Evolutionary conservation across 352 stramenopile genomes (phyloP).

Genomic region (Globisporangium perplexum): DNA sequence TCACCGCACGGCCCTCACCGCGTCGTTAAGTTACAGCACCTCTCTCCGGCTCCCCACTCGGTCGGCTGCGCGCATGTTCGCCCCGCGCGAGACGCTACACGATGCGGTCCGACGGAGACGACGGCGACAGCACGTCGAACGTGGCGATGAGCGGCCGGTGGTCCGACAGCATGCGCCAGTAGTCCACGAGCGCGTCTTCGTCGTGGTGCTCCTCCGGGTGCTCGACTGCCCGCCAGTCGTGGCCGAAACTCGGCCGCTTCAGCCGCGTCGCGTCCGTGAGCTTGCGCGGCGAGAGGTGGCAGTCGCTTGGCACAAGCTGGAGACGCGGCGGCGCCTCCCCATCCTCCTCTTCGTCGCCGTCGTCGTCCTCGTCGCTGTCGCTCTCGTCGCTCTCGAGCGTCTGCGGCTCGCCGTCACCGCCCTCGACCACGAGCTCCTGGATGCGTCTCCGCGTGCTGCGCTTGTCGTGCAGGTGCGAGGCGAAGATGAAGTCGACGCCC

Average conservation of each 20-base stretch:
- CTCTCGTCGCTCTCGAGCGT: neutral
- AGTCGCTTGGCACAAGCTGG: conserved; percentile 47
- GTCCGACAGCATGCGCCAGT: conserved; percentile 81
- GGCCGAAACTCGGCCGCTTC: conserved; percentile 72
- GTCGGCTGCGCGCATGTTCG: too few species aligned
- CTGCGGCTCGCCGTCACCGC: neutral
- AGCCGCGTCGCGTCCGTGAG: conserved; percentile 62
- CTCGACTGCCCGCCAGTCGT: conserved; percentile 52
- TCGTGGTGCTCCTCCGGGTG: conserved; percentile 36
- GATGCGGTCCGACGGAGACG: neutral
- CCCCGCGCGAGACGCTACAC: too few species aligned
- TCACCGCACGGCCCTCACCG: neutral
- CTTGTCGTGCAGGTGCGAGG: conserved; percentile 31
- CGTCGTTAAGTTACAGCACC: conserved; percentile 1
- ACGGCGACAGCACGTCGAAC: conserved; percentile 35
- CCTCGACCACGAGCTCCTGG: neutral
- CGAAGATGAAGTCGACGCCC: conserved; percentile 85
- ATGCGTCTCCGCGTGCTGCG: conserved; percentile 6
- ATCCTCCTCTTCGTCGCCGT: too few species aligned
- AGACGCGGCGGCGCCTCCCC: conserved; percentile 27
- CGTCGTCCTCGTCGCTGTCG: neutral
- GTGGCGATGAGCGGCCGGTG: conserved; percentile 59
- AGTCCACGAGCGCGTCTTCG: conserved; percentile 67
- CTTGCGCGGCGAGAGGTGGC: conserved; percentile 52
- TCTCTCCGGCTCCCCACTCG: neutral